Evolutionary conservation across 1,284 basidiomycete species (phyloP).

Genomic region (Schizophyllum amplum): DNA sequence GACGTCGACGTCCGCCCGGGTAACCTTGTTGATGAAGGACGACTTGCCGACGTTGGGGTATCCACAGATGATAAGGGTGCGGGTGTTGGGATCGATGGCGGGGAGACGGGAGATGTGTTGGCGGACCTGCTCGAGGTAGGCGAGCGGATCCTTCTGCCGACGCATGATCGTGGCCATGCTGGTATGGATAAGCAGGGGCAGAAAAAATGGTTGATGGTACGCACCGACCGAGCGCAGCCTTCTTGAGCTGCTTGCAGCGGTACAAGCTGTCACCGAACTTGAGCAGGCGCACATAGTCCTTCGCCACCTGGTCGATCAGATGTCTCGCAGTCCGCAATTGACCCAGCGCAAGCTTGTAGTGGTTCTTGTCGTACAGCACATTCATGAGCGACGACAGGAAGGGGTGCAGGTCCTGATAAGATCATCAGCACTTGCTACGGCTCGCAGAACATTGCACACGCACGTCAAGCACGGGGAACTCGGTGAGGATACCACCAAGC

Average conservation of each 20-base stretch:
- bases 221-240: slow-evolving; percentile 86
- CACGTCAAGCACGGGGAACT: slow-evolving; percentile 97
- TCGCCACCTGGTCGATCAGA: slow-evolving; percentile 91
- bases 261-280: slow-evolving; percentile 96
- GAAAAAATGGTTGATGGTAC: slow-evolving; percentile 19
- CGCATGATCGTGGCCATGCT: slow-evolving; percentile 97
- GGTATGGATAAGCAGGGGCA: neutral
- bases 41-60: slow-evolving; percentile 98
- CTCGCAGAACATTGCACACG: slow-evolving; percentile 19
- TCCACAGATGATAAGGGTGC: slow-evolving; percentile 91
- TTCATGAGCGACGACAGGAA: slow-evolving; percentile 93
- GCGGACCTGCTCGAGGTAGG: slow-evolving; percentile 94
- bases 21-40: slow-evolving; percentile 97
- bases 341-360: slow-evolving; percentile 95
- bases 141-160: slow-evolving; percentile 92
- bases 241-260: slow-evolving; percentile 95
- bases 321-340: slow-evolving; percentile 91
- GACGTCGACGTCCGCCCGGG: slow-evolving; percentile 93
- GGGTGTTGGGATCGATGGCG: slow-evolving; percentile 93
- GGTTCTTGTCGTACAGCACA: slow-evolving; percentile 97
- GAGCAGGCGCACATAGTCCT: slow-evolving; percentile 90
- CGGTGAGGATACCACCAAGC: slow-evolving; percentile 85
- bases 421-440: slow-evolving; percentile 3
- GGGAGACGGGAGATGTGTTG: slow-evolving; percentile 97
- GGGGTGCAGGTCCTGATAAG: slow-evolving; percentile 80